Percentiles rank a stretch among this genome's conserved stretches.
Conservation (phyloP, 352 stramenopile species). For the Globisporangium spinosum region DNA sequence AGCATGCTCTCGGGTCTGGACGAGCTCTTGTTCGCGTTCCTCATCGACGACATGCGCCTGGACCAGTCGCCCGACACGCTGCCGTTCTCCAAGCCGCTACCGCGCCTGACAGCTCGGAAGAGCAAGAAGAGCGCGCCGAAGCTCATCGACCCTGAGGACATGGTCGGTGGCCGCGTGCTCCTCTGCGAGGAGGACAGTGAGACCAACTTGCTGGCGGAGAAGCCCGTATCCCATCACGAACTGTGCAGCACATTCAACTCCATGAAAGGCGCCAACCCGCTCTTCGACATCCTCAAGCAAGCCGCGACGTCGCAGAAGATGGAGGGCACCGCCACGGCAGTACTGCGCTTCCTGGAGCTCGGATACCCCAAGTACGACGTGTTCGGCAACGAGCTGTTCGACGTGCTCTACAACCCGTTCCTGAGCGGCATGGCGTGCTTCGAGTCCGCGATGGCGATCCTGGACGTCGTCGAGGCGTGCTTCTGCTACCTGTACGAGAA, state of each 20-base stretch:
- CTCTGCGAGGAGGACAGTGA: conserved; percentile 66
- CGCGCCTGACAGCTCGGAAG: conserved; percentile 44
- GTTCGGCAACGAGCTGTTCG: conserved; percentile 65
- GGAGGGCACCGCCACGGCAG: conserved; percentile 63
- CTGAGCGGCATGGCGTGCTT: conserved; percentile 83
- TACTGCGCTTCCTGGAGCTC: conserved; percentile 82
- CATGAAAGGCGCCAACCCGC: conserved; percentile 65
- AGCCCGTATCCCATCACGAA: conserved; percentile 76
- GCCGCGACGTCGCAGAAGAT: conserved; percentile 57
- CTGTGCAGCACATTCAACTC: conserved; percentile 68
- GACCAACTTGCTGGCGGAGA: conserved; percentile 61
- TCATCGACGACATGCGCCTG: conserved; percentile 71
- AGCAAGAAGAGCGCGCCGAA: conserved; percentile 52
- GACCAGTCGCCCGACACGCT: conserved; percentile 60
- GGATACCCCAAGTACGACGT: conserved; percentile 84
- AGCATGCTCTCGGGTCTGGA: conserved; percentile 63
- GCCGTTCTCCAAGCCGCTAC: conserved; percentile 68
- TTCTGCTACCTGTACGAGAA: conserved; percentile 80
- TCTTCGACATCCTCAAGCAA: conserved; percentile 65
- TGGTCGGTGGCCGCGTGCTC: conserved; percentile 67
- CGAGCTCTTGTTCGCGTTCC: conserved; percentile 70
- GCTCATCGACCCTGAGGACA: conserved; percentile 82
- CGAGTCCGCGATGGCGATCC: conserved; percentile 77
- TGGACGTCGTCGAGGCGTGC: conserved; percentile 74
- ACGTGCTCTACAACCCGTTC: conserved; percentile 83